phyloP scores from a whole-genome alignment of 495 filamentous ascomycete genomes.

The Staphylotrichum tortipilum region DNA sequence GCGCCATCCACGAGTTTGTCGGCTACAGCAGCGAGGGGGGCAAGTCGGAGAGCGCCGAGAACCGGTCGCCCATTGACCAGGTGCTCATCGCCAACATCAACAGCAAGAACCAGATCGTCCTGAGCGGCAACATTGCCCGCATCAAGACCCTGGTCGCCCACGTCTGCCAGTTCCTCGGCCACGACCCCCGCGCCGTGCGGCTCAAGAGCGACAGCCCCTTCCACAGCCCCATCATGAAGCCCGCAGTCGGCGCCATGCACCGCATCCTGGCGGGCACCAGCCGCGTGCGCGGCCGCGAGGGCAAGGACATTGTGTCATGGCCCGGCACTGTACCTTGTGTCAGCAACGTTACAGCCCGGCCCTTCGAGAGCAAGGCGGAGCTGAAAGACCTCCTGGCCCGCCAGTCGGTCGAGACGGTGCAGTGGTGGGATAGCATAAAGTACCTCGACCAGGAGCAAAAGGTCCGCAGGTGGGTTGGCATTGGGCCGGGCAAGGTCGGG shows the following conservation, averaged over 20 bases:
- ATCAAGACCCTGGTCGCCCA: conserved; percentile 84
- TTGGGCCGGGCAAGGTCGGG: conserved; percentile 91
- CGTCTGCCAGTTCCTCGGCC: conserved; percentile 82
- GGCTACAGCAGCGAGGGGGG: conserved; percentile 54
- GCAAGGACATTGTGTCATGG: conserved; percentile 53
- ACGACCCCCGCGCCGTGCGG: conserved; percentile 81
- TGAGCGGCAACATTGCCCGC: conserved; percentile 76
- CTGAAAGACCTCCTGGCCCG: conserved; percentile 67
- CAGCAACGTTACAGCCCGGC: conserved; percentile 74
- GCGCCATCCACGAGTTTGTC: conserved; percentile 71
- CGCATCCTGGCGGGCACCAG: conserved; percentile 49
- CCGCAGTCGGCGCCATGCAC: conserved; percentile 65
- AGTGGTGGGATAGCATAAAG: conserved; percentile 87
- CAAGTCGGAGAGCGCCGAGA: conserved; percentile 57
- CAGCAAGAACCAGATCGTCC: conserved; percentile 88
- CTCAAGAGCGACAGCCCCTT: conserved; percentile 89
- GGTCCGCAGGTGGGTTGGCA: conserved; percentile 81
- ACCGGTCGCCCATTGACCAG: conserved; percentile 67
- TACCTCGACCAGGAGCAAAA: conserved; percentile 81
- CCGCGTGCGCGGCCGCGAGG: conserved; percentile 35
- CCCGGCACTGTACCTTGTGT: conserved; percentile 68
- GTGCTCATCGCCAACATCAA: conserved; percentile 94
- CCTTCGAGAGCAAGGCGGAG: conserved; percentile 63
- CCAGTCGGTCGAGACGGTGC: conserved; percentile 78
- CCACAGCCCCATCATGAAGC: conserved; percentile 87